Percentiles rank a stretch among this genome's conserved stretches.
Evolutionary conservation across 805 yeast species (phyloP).

Genomic region (Lipomyces spencermartinsiae): DNA sequence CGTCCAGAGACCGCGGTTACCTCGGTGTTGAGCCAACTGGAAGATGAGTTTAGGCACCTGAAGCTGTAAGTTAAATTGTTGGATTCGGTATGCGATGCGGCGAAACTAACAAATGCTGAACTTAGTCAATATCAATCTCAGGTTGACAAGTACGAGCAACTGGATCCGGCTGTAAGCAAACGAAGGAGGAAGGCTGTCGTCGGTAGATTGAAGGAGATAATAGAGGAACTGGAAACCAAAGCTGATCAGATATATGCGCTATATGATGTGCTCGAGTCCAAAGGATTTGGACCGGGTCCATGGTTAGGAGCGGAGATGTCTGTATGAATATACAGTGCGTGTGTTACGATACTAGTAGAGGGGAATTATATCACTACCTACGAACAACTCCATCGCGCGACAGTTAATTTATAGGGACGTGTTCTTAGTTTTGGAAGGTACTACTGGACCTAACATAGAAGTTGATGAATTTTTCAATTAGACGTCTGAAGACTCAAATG

Average conservation of each 20-base stretch:
- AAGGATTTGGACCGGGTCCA: background rate
- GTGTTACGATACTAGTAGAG: background rate
- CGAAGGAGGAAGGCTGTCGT: slow-evolving; percentile 33
- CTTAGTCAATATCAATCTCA: slow-evolving; percentile 27
- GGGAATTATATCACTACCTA: background rate
- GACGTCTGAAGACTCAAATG: background rate
- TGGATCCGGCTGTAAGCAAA: slow-evolving; percentile 35
- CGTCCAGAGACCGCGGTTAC: slow-evolving; percentile 28
- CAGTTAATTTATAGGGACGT: background rate
- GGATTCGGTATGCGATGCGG: too few relatives aligned
- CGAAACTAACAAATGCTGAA: background rate
- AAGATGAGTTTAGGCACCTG: slow-evolving; percentile 34
- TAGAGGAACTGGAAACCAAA: slow-evolving; percentile 35
- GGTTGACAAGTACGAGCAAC: slow-evolving; percentile 24
- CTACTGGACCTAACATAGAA: background rate
- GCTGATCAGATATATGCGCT: slow-evolving; percentile 40
- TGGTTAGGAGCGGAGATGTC: background rate
- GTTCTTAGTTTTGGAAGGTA: background rate
- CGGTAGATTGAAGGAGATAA: slow-evolving; percentile 16
- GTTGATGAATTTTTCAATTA: background rate
- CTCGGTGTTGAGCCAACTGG: slow-evolving; percentile 28
- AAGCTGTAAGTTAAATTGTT: slow-evolving; percentile 15
- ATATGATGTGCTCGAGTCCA: slow-evolving; percentile 34
- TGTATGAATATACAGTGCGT: background rate
- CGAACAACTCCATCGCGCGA: background rate